Evolutionary conservation across 306 rosid species (phyloP).

Genomic region (Medicago truncatula): MtrunA17r5.0-ANR NC_053046.1:33501001-33501500

Average conservation of each 20-base stretch:
- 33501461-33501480: no score
- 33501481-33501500: no score
- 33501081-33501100: not conserved
- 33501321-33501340: no score
- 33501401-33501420: no score
- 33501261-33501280: constrained; percentile 69
- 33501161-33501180: constrained; percentile 51
- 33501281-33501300: not conserved
- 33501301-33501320: not conserved
- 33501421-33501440: no score
- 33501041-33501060: not conserved
- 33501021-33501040: not conserved
- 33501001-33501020: constrained; percentile 70
- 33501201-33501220: constrained; percentile 55
- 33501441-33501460: no score
- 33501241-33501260: constrained; percentile 68
- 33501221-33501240: constrained; percentile 75
- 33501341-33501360: no score
- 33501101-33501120: constrained; percentile 65
- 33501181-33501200: constrained; percentile 38
- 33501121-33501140: constrained; percentile 66
- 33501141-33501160: constrained; percentile 74
- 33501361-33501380: no score
- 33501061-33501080: not conserved
- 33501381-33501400: no score